phyloP scores from a whole-genome alignment of 2,329 filamentous ascomycete species.

The Rhynchosporium agropyri region DNA sequence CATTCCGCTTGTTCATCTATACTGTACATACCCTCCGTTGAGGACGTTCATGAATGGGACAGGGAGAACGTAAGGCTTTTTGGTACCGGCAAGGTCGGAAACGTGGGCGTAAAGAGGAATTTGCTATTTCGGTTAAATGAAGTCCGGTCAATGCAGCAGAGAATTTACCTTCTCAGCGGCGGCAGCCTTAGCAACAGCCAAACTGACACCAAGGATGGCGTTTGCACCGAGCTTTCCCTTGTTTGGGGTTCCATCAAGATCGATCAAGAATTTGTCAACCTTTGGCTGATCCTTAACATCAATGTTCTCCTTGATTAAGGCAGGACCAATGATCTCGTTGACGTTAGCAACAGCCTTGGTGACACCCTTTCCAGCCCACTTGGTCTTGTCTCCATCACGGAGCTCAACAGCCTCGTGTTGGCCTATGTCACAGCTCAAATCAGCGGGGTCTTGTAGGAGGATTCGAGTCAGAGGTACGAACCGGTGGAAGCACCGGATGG shows the following conservation, averaged over 20 bases:
- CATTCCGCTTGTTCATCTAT: neutral
- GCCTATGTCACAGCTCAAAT: conserved; percentile 52
- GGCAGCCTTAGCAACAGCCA: conserved; percentile 86
- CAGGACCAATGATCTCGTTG: conserved; percentile 78
- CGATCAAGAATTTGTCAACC: conserved; percentile 82
- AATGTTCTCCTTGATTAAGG: conserved; percentile 78
- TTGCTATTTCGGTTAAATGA: conserved; percentile 49
- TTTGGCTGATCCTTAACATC: conserved; percentile 86
- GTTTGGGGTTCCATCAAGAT: conserved; percentile 82
- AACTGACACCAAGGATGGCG: conserved; percentile 81
- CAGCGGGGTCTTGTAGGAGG: conserved; percentile 27
- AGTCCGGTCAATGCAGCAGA: conserved; percentile 11
- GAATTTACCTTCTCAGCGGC: conserved; percentile 76
- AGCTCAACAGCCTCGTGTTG: conserved; percentile 91
- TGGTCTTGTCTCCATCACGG: conserved; percentile 84
- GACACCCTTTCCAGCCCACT: conserved; percentile 88
- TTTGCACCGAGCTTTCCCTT: conserved; percentile 89
- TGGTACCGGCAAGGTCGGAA: conserved; percentile 83
- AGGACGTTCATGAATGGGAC: conserved; percentile 94
- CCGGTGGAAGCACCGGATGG: conserved; percentile 95
- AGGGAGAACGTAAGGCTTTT: conserved; percentile 88
- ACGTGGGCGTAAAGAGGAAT: conserved; percentile 87
- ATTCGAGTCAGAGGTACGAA: conserved; percentile 50
- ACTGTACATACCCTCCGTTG: conserved; percentile 61
- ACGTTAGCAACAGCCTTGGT: conserved; percentile 85